These are phyloP conservation scores for Naganishia friedmannii DNA, from an alignment of 768 basidiomycete genomes.

Conservation along the genomic window DNA sequence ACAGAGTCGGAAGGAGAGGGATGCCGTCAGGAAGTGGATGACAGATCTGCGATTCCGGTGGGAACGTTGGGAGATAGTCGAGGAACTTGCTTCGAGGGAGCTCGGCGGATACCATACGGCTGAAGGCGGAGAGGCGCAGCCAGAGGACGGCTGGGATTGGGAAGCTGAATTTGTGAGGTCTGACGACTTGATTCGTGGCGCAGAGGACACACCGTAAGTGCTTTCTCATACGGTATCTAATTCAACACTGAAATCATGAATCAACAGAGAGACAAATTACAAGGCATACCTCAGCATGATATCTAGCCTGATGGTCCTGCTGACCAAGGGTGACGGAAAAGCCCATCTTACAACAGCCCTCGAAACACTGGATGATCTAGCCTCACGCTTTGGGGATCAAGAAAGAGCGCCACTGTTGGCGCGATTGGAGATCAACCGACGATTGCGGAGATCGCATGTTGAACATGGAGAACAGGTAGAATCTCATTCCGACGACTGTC, in stretches of 20 bases:
- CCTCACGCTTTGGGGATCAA: slow-evolving; percentile 35
- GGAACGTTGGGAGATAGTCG: slow-evolving; percentile 32
- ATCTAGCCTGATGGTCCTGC: slow-evolving; percentile 26
- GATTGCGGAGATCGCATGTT: slow-evolving; percentile 1
- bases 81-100: slow-evolving; percentile 14
- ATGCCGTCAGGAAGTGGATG: slow-evolving; percentile 19
- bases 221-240: too few relatives aligned
- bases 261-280: slow-evolving; percentile 32
- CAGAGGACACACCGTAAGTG: slow-evolving; percentile 32
- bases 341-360: slow-evolving; percentile 24
- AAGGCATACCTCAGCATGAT: slow-evolving; percentile 30
- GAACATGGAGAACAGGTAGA: background rate
- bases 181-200: slow-evolving; percentile 29
- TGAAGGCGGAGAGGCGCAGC: background rate
- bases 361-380: slow-evolving; percentile 33
- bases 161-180: slow-evolving; percentile 30
- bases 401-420: slow-evolving; percentile 46
- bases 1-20: slow-evolving; percentile 12
- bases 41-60: slow-evolving; percentile 28
- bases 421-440: slow-evolving; percentile 38
- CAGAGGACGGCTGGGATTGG: slow-evolving; percentile 27
- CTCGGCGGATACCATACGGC: background rate
- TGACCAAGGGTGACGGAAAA: background rate
- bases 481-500: background rate
- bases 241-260: background rate